phyloP scores from a whole-genome alignment of 2,329 filamentous ascomycete genomes.

The Botrytis elliptica region DNA sequence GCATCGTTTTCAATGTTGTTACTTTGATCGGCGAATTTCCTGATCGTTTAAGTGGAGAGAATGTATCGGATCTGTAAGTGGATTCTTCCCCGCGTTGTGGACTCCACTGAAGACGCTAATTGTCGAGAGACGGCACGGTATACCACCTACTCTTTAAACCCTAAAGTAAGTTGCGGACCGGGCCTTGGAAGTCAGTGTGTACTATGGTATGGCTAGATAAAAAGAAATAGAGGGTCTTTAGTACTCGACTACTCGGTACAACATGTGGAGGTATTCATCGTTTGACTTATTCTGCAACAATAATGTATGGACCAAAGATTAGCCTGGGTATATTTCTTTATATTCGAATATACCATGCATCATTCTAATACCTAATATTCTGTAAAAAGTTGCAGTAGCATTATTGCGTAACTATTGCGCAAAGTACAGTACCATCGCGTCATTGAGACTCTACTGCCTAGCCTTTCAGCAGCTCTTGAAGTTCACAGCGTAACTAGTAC shows the following conservation, averaged over 20 bases:
- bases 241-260: neutral
- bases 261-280: neutral
- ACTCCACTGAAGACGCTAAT: neutral
- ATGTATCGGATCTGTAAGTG: neutral
- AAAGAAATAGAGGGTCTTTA: neutral
- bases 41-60: neutral
- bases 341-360: neutral
- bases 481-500: neutral
- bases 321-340: too few relatives aligned
- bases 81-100: neutral
- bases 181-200: neutral
- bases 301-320: neutral
- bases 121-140: neutral
- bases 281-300: neutral
- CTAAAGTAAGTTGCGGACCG: neutral
- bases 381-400: neutral
- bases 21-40: neutral
- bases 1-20: neutral
- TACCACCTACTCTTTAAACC: neutral
- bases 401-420: neutral
- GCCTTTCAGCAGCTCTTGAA: neutral
- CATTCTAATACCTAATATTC: neutral
- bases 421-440: neutral
- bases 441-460: neutral
- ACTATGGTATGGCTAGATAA: neutral